phyloP scores from a whole-genome alignment of 1,284 basidiomycete species.

The Clitocybe nebularis region DNA sequence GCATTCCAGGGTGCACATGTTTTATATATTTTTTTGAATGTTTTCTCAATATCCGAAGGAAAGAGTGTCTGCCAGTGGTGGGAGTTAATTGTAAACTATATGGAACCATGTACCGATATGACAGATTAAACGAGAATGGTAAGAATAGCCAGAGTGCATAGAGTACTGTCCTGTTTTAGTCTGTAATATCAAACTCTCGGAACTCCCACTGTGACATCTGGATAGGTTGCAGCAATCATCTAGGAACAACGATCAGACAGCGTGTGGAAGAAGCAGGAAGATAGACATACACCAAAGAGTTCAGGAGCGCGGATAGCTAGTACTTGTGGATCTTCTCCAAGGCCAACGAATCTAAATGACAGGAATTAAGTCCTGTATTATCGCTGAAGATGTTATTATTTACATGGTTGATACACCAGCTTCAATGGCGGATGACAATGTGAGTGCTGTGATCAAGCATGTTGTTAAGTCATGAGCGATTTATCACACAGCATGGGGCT shows the following conservation, averaged over 20 bases:
- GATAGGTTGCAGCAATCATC: conserved; percentile 62
- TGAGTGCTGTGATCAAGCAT: no score
- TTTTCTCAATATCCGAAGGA: neutral
- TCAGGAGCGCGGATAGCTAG: conserved; percentile 71
- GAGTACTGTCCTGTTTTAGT: neutral
- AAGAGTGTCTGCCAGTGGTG: neutral
- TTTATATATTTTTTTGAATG: neutral
- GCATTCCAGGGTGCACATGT: neutral
- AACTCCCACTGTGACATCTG: conserved; percentile 54
- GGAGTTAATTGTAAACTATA: neutral
- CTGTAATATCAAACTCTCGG: conserved; percentile 20
- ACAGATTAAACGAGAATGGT: no score
- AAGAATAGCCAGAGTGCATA: no score
- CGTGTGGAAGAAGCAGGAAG: neutral
- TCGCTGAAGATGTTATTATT: conserved; percentile 17
- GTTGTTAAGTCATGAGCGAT: conserved; percentile 10
- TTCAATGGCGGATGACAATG: conserved; percentile 67
- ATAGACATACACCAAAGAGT: conserved; percentile 53
- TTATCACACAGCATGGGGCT: conserved; percentile 24
- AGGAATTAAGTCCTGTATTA: neutral
- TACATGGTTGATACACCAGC: conserved; percentile 83
- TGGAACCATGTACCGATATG: neutral
- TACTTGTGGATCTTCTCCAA: conserved; percentile 78
- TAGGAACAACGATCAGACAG: conserved; percentile 19
- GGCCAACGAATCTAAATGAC: conserved; percentile 65